Base-by-base conservation (phyloP, 2,329 filamentous ascomycete species). In the Fusarium sp. region DNA sequence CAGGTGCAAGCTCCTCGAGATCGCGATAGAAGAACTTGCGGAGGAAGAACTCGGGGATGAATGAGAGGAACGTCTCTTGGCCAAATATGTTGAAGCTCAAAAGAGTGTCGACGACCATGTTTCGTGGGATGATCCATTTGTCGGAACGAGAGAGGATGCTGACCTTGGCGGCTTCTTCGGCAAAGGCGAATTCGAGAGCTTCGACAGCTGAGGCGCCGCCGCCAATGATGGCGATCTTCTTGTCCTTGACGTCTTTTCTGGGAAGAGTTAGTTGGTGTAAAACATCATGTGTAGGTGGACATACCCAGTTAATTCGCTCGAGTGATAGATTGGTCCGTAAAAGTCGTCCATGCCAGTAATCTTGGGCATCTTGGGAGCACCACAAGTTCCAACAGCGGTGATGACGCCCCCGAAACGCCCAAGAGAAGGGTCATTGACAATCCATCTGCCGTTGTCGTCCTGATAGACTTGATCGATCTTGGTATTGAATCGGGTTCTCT, bases 101-200 rank as follows among this genome's bases (percentile, higher is more conserved):
- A 1, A 97, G 85, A 2, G 89, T 86, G 79, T 97, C 92, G 60
- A 97, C 87, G 50, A 97, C 58, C 0, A 93, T 86, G 74, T 97
- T 97, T 10, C 95, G 89, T 0, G 94, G 94, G 62, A 96, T 95
- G 71, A 97, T 94, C 94, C 94, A 96, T 81, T 96, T 97, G 76
- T 96, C 94, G 15, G 91, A 93, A 25, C 94, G 88, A 0, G 94
- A 90, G 11, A 97, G 87, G 33, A 97, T 91, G 66, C 91, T 91
- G 0, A 92, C 91, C 77, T 94, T 90, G 9, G 86, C 84, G 0
- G 94, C 94, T 5, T 90, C 87, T 47, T 90, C 88, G 14, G 89
- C 85, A 12, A 91, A 89, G 1, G 93, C 93, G 76, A 94, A 97
- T 79, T 97, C 94, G 30, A 97, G 86, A 0, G 93, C 94, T 80